phyloP scores from a whole-genome alignment of 441 rosid genomes.

The Oxalis stricta region DNA sequence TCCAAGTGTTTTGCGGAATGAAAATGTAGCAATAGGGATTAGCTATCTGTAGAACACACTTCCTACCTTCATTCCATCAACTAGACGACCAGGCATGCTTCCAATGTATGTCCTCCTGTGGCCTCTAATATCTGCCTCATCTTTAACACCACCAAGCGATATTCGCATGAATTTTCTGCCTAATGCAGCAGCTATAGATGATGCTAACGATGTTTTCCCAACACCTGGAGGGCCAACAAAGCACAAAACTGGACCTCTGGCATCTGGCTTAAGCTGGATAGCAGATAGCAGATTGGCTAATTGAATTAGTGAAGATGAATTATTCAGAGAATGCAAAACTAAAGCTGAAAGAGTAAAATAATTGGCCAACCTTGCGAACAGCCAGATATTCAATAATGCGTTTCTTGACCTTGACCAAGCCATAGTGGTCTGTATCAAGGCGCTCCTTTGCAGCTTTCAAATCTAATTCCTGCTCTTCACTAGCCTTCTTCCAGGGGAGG shows the following conservation, averaged over 20 bases:
- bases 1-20: too few relatives aligned
- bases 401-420: conserved; percentile 83
- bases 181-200: conserved; percentile 86
- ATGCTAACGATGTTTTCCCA: conserved; percentile 95
- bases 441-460: conserved; percentile 84
- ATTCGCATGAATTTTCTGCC: conserved; percentile 90
- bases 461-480: conserved; percentile 77
- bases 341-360: conserved; percentile 10
- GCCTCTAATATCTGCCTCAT: conserved; percentile 99
- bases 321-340: conserved; percentile 5
- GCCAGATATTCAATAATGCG: conserved; percentile 96
- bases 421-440: conserved; percentile 90
- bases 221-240: conserved; percentile 99
- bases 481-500: conserved; percentile 92
- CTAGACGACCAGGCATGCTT: conserved; percentile 99
- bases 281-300: conserved; percentile 8
- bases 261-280: conserved; percentile 95
- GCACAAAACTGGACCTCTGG: conserved; percentile 91
- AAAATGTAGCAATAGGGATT: too few relatives aligned
- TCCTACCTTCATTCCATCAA: conserved; percentile 88
- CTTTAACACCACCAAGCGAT: conserved; percentile 98
- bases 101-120: conserved; percentile 98
- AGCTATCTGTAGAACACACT: not conserved
- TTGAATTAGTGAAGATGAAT: conserved; percentile 11
- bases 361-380: conserved; percentile 75